These are phyloP conservation scores for Penicillium taxi DNA, from an alignment of 495 filamentous ascomycete species.

Conservation along the genomic window DNA sequence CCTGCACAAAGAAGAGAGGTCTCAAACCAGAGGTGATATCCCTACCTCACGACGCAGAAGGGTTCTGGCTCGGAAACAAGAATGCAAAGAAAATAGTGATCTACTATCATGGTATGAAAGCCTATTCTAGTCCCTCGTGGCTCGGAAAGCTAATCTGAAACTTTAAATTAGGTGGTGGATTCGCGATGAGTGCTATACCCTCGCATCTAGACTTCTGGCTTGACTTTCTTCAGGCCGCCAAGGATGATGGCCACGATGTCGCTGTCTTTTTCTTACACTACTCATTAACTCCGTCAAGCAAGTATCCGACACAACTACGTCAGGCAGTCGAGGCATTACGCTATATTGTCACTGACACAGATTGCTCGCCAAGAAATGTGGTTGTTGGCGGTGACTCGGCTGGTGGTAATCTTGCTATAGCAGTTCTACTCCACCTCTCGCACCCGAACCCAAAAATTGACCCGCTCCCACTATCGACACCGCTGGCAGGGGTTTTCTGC, in stretches of 20 bases:
- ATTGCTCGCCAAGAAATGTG: constrained; percentile 37
- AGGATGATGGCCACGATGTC: constrained; percentile 35
- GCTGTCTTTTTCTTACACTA: constrained; percentile 49
- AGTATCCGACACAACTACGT: constrained; percentile 52
- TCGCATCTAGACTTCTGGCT: constrained; percentile 42
- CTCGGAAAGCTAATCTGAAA: not conserved
- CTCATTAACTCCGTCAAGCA: constrained; percentile 43
- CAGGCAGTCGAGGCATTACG: constrained; percentile 47
- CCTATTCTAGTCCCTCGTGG: not conserved
- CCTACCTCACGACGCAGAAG: constrained; percentile 43
- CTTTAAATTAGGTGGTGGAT: constrained; percentile 48
- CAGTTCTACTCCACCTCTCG: constrained; percentile 49
- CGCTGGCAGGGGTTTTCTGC: constrained; percentile 43
- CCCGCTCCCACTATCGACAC: constrained; percentile 19
- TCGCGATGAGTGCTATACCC: constrained; percentile 34
- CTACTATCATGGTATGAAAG: constrained; percentile 49
- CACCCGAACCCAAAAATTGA: constrained; percentile 51
- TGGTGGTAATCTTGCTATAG: constrained; percentile 50
- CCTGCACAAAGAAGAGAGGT: constrained; percentile 35
- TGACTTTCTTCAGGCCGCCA: constrained; percentile 36
- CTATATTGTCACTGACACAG: constrained; percentile 38
- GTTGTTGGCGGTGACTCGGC: constrained; percentile 56
- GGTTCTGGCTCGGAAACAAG: constrained; percentile 53
- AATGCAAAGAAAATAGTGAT: constrained; percentile 49
- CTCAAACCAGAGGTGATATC: constrained; percentile 42